Conservation (phyloP, 805 yeast species). For the Candida ulmi region DNA sequence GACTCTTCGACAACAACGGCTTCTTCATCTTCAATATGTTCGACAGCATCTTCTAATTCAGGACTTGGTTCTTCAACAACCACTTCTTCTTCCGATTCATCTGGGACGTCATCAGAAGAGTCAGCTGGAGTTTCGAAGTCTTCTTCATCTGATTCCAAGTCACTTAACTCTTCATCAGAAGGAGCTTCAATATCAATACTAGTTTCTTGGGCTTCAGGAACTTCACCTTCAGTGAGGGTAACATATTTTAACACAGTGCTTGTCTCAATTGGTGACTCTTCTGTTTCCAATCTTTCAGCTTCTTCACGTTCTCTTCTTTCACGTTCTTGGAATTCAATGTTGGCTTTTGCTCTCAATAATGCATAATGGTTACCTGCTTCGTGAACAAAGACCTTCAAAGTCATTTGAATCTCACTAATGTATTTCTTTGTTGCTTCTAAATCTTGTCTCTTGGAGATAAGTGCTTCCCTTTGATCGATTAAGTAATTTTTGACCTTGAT, state of each 20-base stretch:
- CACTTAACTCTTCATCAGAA: conserved; percentile 11
- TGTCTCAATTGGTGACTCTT: conserved; percentile 12
- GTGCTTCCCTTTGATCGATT: conserved; percentile 47
- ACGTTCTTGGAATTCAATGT: conserved; percentile 49
- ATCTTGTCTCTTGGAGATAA: conserved; percentile 32
- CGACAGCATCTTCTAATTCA: conserved; percentile 1
- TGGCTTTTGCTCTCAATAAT: conserved; percentile 52
- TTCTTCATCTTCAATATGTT: too few relatives aligned
- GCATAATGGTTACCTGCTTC: conserved; percentile 61
- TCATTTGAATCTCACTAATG: conserved; percentile 29
- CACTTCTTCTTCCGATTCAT: conserved; percentile 2
- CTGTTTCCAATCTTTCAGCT: conserved; percentile 11
- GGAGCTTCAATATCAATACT: conserved; percentile 7
- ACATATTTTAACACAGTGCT: conserved; percentile 9
- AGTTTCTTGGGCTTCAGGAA: conserved; percentile 15
- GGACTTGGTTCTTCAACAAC: background rate
- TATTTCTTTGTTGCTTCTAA: conserved; percentile 25
- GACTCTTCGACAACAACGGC: background rate
- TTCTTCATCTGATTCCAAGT: conserved; percentile 7
- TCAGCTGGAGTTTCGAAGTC: conserved; percentile 2
- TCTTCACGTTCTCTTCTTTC: conserved; percentile 36
- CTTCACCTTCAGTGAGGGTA: conserved; percentile 10
- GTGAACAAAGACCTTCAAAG: conserved; percentile 43
- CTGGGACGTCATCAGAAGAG: conserved; percentile 2
- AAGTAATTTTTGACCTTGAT: conserved; percentile 50